Base-by-base conservation (phyloP, 1,139 yeast species). In the Sugiyamaella novakii region DNA sequence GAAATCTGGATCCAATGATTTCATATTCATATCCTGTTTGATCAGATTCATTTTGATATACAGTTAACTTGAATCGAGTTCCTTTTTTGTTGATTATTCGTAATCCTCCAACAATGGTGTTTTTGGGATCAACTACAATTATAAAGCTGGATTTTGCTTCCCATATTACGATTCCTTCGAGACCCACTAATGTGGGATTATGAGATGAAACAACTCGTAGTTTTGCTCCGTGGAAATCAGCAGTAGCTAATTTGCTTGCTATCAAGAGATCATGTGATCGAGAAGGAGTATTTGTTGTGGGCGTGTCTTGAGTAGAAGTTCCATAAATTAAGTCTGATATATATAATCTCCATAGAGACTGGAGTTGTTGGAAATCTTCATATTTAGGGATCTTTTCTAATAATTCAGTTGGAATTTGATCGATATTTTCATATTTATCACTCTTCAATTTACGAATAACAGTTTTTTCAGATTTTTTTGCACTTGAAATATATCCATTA, bases 191-290 rank as follows among this genome's bases (percentile, higher is more conserved):
- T 43, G 80, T 76, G 1, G 75, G 71, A 59, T 86, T 86, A 15
- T 72, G 68, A 10, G 89, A 76, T 40, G 80, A 77, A 1, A 74
- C 61, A 0, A 91, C 92, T 12, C 75, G 73, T 18, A 91, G 54
- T 36, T 71, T 64, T 15, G 95, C 81, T 2, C 98, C 98, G 58
- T 85, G 86, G 66, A 78, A 87, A 61, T 92, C 98, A 1, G 96
- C 92, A 54, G 84, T 76, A 0, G 92, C 77, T 29, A 91, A 68
- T 59, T 84, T 83, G 5, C 59, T 61, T 3, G 67, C 62, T 6
- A 51, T 44, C 2, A 41, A 39, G 25, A 58, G 42, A 12, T 42
- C 47, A 8, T 44, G 43, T 6, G 27, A 24, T 6, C 35, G 21
- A 3, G 43, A 30, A 8, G 36, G 25, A 6, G 25, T 5, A 22